Evolutionary conservation across 345 rosid species (phyloP), one percentile per base, ranked within the genome.

Genomic region (Corchorus capsularis): DNA sequence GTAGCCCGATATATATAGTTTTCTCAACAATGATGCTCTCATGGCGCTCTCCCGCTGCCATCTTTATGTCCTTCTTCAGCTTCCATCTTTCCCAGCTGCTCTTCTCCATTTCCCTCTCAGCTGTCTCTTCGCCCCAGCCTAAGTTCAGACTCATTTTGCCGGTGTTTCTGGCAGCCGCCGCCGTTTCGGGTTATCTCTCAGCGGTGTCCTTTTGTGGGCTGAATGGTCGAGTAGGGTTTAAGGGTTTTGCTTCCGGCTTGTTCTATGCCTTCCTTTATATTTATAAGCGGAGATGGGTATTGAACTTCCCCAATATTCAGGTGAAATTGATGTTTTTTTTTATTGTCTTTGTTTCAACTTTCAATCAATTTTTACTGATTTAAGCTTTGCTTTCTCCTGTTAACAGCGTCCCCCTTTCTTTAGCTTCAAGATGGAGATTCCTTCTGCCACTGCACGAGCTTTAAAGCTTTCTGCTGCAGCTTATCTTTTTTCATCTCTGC

Each of bases 281-380:
- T 5, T 81, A 80, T 41, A 87, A 84, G 83, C 87, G 77, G 32
- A 73, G 94, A 80, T 92, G 99, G 98, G 77, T 93, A 8, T 79
- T 96, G 85, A 83, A 88, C 80, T 96, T 96, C 69, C 97, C 99
- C 19, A 89, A 92, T 72, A 88, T 96, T 86, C 99, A 96, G 94
- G 99, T 93, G 41, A 69, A 67, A 16, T 75, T 64, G 20, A 20
- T 64, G 14, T 19, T 20, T 6, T 20, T 32, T 1, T 34, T 75
- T 13, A n/a, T 20, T 22, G 63, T 50, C 16, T n/a, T 55, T 10
- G 39, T 34, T 41, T 57, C 41, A 6, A 27, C 27, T 27, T 16
- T 54, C 4, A 64, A 19, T 66, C 27, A 52, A 6, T 39, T 52
- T 2, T 54, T 22, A 75, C 5, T 35, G 34, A 64, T 41, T 59